phyloP scores from a whole-genome alignment of 345 rosid species.

The Schrenkiella parvula region DNA sequence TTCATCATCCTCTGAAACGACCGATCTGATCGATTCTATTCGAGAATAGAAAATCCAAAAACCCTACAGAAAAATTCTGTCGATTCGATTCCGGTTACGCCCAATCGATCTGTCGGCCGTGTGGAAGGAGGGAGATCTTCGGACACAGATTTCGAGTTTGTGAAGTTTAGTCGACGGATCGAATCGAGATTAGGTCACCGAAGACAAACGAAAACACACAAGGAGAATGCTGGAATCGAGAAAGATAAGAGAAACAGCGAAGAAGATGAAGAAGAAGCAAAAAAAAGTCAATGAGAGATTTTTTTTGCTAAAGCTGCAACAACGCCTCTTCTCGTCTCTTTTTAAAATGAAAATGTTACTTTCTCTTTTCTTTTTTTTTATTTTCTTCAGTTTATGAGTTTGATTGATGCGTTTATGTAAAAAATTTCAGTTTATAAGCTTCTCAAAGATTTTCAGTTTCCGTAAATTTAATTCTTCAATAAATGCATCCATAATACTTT shows the following conservation, averaged over 20 bases:
- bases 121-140: background rate
- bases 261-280: conserved; percentile 15
- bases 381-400: background rate
- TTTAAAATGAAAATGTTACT: conserved; percentile 3
- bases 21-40: conserved; percentile 5
- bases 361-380: background rate
- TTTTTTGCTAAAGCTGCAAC: background rate
- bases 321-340: background rate
- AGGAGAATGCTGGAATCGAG: background rate
- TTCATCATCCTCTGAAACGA: conserved; percentile 18
- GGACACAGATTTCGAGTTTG: background rate
- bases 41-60: background rate
- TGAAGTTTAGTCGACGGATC: background rate
- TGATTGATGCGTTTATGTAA: conserved; percentile 10
- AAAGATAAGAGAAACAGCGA: conserved; percentile 1
- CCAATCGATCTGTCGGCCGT: background rate
- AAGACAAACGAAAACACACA: too few relatives aligned
- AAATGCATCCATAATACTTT: conserved; percentile 15
- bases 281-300: conserved; percentile 25
- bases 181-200: background rate
- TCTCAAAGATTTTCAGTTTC: background rate
- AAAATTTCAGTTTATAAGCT: conserved; percentile 3
- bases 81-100: background rate
- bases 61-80: background rate
- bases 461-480: conserved; percentile 7